Percentiles rank a stretch among this genome's conserved stretches.
Conservation (phyloP, 257 asterid species). For the Fraxinus anomala region DNA sequence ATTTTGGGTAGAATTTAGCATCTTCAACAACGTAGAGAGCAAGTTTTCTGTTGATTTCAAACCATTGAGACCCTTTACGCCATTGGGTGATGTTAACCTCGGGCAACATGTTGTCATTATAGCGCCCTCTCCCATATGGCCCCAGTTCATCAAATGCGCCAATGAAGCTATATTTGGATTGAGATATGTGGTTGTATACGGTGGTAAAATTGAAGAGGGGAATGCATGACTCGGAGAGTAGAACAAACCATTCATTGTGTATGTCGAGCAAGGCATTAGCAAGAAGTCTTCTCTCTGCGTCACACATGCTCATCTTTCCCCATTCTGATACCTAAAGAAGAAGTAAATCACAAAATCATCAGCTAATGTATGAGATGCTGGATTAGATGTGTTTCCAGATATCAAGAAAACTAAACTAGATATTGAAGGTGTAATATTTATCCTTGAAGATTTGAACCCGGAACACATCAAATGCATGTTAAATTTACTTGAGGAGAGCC, state of each 20-base stretch:
- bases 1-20: conserved; percentile 51
- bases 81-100: conserved; percentile 56
- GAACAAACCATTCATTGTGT: conserved; percentile 54
- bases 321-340: conserved; percentile 55
- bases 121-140: conserved; percentile 71
- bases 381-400: not conserved
- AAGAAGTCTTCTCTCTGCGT: conserved; percentile 63
- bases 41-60: conserved; percentile 53
- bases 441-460: not conserved
- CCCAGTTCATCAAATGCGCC: conserved; percentile 63
- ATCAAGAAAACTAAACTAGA: not conserved
- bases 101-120: conserved; percentile 51
- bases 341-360: not conserved
- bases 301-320: conserved; percentile 70
- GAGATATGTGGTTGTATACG: conserved; percentile 42
- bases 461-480: not conserved
- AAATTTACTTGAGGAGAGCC: not conserved
- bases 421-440: not conserved
- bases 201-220: conserved; percentile 54
- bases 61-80: conserved; percentile 80
- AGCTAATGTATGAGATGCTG: not conserved
- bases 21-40: conserved; percentile 52
- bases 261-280: conserved; percentile 63
- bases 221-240: conserved; percentile 67
- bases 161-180: conserved; percentile 54